A percentile compares a stretch with the other conserved stretches of the same genome.
Conservation (phyloP, 352 stramenopile genomes). For the Pythium folliculosum region DNA sequence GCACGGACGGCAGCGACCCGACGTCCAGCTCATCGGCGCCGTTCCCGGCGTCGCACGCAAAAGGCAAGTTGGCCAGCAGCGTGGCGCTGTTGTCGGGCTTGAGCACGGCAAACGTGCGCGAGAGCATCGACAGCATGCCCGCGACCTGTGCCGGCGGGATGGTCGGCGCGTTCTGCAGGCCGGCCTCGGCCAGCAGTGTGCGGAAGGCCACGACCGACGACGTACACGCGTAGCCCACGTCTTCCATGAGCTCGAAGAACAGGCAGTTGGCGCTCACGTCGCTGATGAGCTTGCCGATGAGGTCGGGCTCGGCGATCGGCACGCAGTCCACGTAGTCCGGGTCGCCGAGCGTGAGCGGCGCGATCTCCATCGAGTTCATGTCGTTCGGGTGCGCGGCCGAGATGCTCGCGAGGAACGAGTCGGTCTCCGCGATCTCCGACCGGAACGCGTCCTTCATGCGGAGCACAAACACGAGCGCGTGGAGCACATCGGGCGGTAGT, state of each 20-base stretch:
- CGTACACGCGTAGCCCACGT: slow-evolving; percentile 88
- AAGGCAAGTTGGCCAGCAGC: slow-evolving; percentile 80
- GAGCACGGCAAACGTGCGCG: slow-evolving; percentile 73
- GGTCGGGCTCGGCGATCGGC: slow-evolving; percentile 52
- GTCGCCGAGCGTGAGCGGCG: slow-evolving; percentile 85
- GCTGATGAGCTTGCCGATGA: slow-evolving; percentile 74
- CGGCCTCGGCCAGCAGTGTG: slow-evolving; percentile 80
- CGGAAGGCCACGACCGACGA: slow-evolving; percentile 78
- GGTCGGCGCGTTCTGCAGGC: slow-evolving; percentile 72
- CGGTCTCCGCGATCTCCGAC: slow-evolving; percentile 69
- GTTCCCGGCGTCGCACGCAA: slow-evolving; percentile 58
- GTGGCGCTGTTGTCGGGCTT: slow-evolving; percentile 70
- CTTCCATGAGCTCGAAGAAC: slow-evolving; percentile 91
- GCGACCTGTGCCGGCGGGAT: slow-evolving; percentile 87
- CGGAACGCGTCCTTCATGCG: slow-evolving; percentile 82
- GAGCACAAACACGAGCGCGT: slow-evolving; percentile 81
- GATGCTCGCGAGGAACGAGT: slow-evolving; percentile 86
- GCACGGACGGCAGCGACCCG: slow-evolving; percentile 31
- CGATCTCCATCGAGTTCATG: slow-evolving; percentile 85
- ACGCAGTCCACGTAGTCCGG: slow-evolving; percentile 85
- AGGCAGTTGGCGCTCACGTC: slow-evolving; percentile 80
- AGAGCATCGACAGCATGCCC: slow-evolving; percentile 88
- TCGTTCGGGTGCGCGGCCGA: slow-evolving; percentile 83
- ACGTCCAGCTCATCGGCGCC: slow-evolving; percentile 27
- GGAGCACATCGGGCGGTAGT: slow-evolving; percentile 81